Percentiles rank a stretch among this genome's conserved stretches.
These are phyloP conservation scores for Tilletia setariae DNA, from an alignment of 1,284 basidiomycete species.

Conservation along the genomic window DNA sequence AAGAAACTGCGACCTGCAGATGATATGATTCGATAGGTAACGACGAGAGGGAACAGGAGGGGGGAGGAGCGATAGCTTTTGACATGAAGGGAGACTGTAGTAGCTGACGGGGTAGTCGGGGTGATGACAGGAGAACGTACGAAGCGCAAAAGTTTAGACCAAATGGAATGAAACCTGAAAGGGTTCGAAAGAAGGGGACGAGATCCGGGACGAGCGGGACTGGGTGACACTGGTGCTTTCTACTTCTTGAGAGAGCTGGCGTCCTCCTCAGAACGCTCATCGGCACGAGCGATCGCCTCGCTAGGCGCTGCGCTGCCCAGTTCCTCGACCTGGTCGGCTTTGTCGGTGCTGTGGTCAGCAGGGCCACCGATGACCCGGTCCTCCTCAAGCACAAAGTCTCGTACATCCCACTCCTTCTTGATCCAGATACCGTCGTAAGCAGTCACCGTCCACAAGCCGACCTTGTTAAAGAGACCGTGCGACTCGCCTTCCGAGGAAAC, in stretches of 20 bases:
- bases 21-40: no score
- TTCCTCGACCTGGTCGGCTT: not conserved
- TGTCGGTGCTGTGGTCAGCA: not conserved
- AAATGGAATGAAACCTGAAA: no score
- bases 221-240: not conserved
- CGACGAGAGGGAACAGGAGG: no score
- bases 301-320: not conserved
- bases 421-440: slow-evolving; percentile 7
- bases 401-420: slow-evolving; percentile 8
- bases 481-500: no score
- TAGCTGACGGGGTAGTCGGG: no score
- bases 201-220: not conserved
- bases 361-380: slow-evolving; percentile 1
- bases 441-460: not conserved
- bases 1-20: no score
- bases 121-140: no score
- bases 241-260: not conserved
- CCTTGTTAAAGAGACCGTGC: not conserved
- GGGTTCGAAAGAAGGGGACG: no score
- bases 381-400: not conserved
- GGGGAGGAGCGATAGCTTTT: no score
- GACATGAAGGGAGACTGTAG: no score
- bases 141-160: no score
- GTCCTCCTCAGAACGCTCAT: not conserved
- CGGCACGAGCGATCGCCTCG: not conserved